These are phyloP conservation scores for Leishmania braziliensis DNA, from an alignment of 208 protist genomes.

Conservation along the genomic window DNA sequence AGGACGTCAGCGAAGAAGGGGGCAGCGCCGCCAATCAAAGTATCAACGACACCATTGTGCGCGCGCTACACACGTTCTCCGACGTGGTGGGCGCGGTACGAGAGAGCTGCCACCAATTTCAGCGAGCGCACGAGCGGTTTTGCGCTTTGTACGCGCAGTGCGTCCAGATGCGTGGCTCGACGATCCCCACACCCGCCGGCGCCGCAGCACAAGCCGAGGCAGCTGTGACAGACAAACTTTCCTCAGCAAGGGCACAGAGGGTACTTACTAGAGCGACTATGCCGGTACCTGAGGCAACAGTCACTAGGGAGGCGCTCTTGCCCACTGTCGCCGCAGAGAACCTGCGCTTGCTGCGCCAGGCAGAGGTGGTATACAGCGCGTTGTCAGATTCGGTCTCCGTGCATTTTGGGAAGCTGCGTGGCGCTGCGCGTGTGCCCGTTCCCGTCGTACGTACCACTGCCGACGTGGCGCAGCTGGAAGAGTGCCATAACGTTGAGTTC, in stretches of 20 bases:
- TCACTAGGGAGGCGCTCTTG: background rate
- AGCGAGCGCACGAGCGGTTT: conserved; percentile 33
- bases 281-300: background rate
- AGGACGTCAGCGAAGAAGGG: background rate
- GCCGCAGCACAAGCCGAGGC: background rate
- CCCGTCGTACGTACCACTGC: conserved; percentile 41
- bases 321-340: conserved; percentile 17
- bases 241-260: background rate
- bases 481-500: conserved; percentile 80
- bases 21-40: too few relatives aligned
- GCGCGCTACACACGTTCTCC: conserved; percentile 26
- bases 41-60: background rate
- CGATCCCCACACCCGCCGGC: background rate
- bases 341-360: conserved; percentile 14
- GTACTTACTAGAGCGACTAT: background rate
- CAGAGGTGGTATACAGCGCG: conserved; percentile 41
- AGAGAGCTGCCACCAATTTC: conserved; percentile 58
- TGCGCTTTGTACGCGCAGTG: conserved; percentile 11
- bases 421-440: conserved; percentile 23
- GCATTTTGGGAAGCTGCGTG: conserved; percentile 60
- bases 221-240: background rate
- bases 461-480: conserved; percentile 54
- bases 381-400: conserved; percentile 70
- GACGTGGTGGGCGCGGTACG: conserved; percentile 52
- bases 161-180: background rate